Evolutionary conservation across 1,139 yeast species (phyloP), one percentile per base, ranked within the genome.

Genomic region (Pichia inconspicua): DNA sequence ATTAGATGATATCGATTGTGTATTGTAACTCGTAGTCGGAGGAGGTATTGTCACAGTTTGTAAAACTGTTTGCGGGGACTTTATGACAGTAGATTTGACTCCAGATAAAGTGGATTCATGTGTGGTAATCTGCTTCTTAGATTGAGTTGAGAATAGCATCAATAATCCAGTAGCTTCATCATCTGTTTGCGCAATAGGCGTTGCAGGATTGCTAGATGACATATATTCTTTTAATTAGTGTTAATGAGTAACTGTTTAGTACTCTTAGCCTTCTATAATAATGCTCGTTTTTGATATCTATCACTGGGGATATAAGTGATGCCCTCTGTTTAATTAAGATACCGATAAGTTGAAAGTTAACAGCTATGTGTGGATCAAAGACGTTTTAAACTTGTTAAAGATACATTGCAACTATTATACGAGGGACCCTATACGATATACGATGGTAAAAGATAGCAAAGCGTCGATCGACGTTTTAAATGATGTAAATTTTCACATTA

Each of bases 151-250:
- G 41, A 65, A 63, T 12, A 65, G 53, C 67, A 65, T 64, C 47
- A 65, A 50, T 42, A 65, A 50, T 7, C 65, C 68, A n/a, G 67
- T 68, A 14, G 68, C 68, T 48, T 65, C 68, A 37, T 53, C 57
- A 45, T 65, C 68, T 54, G 59, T 22, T 22, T 53, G 46, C n/a
- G 40, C 43, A 12, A 40, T 17, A 6, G 19, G 34, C 11, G 30
- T 22, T 37, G 28, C 25, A 10, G 32, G 25, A 30, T 14, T 36
- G 25, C 40, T 17, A 17, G 30, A 27, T 14, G 47, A 22, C 42
- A 41, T 43, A 6, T 12, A 8, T 15, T 34, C n/a, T 30, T 5
- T 30, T 11, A 3, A 14, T 5, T 30, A 30, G 14, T 30, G n/a
- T 11, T 30, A 15, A 14, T 10, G 12, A 12, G 12, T 2, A 12